Base-by-base conservation (phyloP, 2,329 filamentous ascomycete species). In the Zymoseptoria tritici region DNA sequence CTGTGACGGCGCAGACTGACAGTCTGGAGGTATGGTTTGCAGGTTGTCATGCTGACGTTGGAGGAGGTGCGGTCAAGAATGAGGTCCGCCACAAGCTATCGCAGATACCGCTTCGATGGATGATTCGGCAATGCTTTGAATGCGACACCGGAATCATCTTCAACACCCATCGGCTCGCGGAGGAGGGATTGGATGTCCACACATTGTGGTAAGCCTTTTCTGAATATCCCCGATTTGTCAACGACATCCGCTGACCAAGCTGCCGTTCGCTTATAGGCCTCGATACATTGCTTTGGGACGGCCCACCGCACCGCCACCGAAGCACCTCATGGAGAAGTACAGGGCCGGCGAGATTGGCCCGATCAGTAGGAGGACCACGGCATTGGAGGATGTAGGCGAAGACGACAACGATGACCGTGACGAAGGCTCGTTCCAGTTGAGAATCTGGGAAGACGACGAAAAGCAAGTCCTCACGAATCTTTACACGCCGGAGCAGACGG, bases 101-200 rank as follows among this genome's bases (percentile, higher is more conserved):
- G 3, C 74, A 74, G 2, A 79, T 79, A 13, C 77, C 77, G 4
- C 70, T 80, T 2, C 73, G 77, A 2, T 80, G 78, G 78, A 80
- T 80, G 77, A 70, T 80, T 9, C 71, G 77, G 20, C 77, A 79
- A 63, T 76, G 74, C 59, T 79, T 79, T 63, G 75, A 77, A 62
- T 78, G 76, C 67, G 67, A 79, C 55, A 78, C 77, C 0, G 77
- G 76, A 1, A 78, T 79, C 42, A 63, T 78, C 19, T 79, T 79
- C 69, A 70, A 73, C 49, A 72, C 74, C 0, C 69, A 71, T 5
- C 62, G 65, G 2, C 72, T 79, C 1, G 76, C 75, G 0, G 75
- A 77, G 54, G 68, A 71, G 20, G 77, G 77, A 0, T 63, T 79
- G 2, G 77, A 79, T 57, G 69, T 79, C 0, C 73, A 73, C 16